phyloP scores from a whole-genome alignment of 805 yeast species.

The Candida multigemmis region DNA sequence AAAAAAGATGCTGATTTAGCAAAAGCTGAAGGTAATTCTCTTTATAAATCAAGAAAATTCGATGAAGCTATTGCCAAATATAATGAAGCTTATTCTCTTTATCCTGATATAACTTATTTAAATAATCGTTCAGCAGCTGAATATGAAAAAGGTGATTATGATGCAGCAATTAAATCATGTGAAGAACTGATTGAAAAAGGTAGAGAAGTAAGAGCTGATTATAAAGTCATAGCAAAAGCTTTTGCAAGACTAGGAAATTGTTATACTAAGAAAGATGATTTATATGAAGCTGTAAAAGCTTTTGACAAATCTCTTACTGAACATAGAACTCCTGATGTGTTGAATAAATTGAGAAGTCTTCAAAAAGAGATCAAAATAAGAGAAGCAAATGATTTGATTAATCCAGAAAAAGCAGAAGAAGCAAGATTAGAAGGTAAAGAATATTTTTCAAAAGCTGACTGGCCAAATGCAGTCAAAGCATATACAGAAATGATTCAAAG shows the following conservation, averaged over 20 bases:
- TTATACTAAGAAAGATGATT: constrained; percentile 67
- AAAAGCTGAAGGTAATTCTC: constrained; percentile 78
- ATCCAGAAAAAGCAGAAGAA: constrained; percentile 90
- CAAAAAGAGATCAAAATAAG: constrained; percentile 77
- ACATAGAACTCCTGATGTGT: constrained; percentile 91
- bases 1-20: constrained; percentile 54
- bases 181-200: constrained; percentile 81
- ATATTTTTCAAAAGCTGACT: constrained; percentile 79
- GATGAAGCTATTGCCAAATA: constrained; percentile 88
- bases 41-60: constrained; percentile 80
- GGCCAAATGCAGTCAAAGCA: constrained; percentile 94
- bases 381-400: constrained; percentile 72
- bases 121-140: constrained; percentile 98
- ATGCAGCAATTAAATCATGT: constrained; percentile 75
- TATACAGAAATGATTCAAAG: constrained; percentile 95
- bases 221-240: constrained; percentile 84
- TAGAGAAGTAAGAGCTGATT: constrained; percentile 84
- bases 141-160: constrained; percentile 89
- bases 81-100: constrained; percentile 74
- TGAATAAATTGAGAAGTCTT: constrained; percentile 76
- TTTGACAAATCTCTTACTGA: constrained; percentile 92
- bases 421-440: constrained; percentile 92
- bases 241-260: constrained; percentile 85
- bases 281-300: constrained; percentile 61
- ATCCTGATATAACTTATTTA: constrained; percentile 82